A percentile compares a stretch with the other conserved stretches of the same genome.
phyloP scores from a whole-genome alignment of 2,329 filamentous ascomycete genomes.

The Fusarium chlamydosporum region DNA sequence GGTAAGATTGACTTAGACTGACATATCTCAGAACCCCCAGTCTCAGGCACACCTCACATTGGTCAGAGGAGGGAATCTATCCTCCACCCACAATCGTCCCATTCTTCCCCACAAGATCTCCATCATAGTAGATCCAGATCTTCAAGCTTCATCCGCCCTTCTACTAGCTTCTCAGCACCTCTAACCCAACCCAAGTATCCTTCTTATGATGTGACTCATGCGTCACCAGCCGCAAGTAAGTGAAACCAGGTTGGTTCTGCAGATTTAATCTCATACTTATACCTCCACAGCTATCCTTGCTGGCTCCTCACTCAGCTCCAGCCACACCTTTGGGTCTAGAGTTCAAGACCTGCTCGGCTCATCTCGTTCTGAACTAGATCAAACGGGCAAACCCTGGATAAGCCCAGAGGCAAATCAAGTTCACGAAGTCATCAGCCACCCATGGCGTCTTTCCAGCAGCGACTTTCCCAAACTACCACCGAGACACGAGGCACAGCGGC shows the following conservation, averaged over 20 bases:
- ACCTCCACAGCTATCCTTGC: constrained; percentile 42
- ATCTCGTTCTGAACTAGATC: constrained; percentile 33
- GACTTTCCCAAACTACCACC: constrained; percentile 47
- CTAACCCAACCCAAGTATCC: constrained; percentile 26
- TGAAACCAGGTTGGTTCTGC: rapidly evolving
- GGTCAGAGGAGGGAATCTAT: constrained; percentile 25
- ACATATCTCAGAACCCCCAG: constrained; percentile 22
- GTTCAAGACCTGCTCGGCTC: constrained; percentile 47
- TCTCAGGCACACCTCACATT: constrained; percentile 9
- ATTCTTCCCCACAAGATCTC: constrained; percentile 42
- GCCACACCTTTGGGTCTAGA: constrained; percentile 47
- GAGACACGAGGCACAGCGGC: constrained; percentile 43
- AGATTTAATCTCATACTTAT: neutral
- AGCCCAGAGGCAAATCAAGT: constrained; percentile 41
- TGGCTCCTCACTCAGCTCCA: constrained; percentile 47
- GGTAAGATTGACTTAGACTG: neutral
- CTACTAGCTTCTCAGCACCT: constrained; percentile 47
- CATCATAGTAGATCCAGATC: constrained; percentile 41
- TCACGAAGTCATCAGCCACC: constrained; percentile 35
- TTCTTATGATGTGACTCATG: constrained; percentile 18
- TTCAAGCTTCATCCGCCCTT: constrained; percentile 45
- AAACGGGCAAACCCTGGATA: constrained; percentile 32
- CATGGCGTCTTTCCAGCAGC: constrained; percentile 44
- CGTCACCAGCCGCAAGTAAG: constrained; percentile 47
- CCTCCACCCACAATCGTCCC: constrained; percentile 28